A percentile compares a stretch with the other conserved stretches of the same genome.
Evolutionary conservation across 768 basidiomycete species (phyloP).

Genomic region (Mycena galopus): DNA sequence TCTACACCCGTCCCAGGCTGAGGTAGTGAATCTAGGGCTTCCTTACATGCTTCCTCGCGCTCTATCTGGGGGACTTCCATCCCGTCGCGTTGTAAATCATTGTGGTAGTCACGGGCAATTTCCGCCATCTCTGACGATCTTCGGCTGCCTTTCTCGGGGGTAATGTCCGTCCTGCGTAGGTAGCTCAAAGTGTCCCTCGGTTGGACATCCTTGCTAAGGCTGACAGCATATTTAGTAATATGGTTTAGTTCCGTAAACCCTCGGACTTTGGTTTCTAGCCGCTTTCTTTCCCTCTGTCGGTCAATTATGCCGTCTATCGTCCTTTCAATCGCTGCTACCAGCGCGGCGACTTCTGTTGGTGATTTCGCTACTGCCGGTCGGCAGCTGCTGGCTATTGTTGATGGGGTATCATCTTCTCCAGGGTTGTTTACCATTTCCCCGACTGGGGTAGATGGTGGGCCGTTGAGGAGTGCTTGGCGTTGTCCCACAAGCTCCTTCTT

Average conservation of each 20-base stretch:
- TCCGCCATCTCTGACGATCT: slow-evolving; percentile 4
- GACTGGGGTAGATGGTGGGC: background rate
- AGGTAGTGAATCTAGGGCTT: background rate
- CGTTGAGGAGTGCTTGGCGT: background rate
- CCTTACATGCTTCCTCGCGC: background rate
- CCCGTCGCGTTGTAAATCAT: background rate
- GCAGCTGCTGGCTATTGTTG: too few species aligned
- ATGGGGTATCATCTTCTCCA: too few species aligned
- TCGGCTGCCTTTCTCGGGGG: background rate
- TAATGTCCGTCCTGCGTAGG: background rate
- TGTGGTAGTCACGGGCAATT: background rate
- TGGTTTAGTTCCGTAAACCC: background rate
- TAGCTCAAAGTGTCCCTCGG: slow-evolving; percentile 2
- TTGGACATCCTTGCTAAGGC: background rate
- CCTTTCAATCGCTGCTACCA: background rate
- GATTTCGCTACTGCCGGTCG: background rate
- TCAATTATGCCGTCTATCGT: background rate
- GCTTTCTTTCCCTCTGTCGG: background rate
- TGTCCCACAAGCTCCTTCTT: background rate
- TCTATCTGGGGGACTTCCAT: background rate
- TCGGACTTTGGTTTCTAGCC: background rate
- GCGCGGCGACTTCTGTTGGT: background rate
- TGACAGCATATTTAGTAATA: slow-evolving; percentile 3
- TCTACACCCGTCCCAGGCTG: background rate
- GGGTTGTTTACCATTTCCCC: too few species aligned